Conservation (phyloP, 225 moss, liverwort and hornwort genomes). For the Pseudisothecium myosuroides region DNA sequence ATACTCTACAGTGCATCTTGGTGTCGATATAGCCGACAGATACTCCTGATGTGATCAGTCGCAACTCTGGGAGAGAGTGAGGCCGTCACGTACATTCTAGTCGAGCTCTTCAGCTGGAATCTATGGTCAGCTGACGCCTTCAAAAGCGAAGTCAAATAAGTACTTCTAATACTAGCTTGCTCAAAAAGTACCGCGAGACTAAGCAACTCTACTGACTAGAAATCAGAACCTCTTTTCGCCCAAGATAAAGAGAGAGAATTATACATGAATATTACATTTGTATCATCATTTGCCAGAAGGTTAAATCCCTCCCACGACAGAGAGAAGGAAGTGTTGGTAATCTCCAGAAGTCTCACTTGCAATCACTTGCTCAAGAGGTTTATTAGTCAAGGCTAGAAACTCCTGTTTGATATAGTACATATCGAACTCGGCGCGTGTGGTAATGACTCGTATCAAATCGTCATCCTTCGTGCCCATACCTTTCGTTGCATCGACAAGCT, state of each 20-base stretch:
- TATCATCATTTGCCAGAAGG: background rate
- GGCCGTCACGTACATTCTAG: background rate
- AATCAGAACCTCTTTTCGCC: background rate
- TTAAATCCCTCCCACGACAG: constrained; percentile 24
- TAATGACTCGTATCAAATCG: constrained; percentile 32
- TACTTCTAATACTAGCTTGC: background rate
- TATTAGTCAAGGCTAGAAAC: constrained; percentile 7
- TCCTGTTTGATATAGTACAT: constrained; percentile 44
- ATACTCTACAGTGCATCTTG: background rate
- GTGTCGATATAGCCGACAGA: background rate
- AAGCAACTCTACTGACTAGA: background rate
- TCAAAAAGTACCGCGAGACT: background rate
- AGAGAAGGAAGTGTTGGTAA: constrained; percentile 29
- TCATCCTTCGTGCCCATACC: constrained; percentile 39
- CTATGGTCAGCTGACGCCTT: background rate
- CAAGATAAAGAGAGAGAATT: background rate
- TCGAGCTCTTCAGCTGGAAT: background rate
- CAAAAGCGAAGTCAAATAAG: background rate
- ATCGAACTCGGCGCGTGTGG: constrained; percentile 38
- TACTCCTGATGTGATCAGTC: background rate
- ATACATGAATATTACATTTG: background rate
- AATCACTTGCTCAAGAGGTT: constrained; percentile 27
- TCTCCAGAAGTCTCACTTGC: constrained; percentile 36
- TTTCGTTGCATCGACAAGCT: constrained; percentile 20
- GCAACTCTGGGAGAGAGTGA: background rate